Percentiles rank a stretch among this genome's conserved stretches.
These are phyloP conservation scores for Ogataea henricii DNA, from an alignment of 805 yeast species.

Conservation along the genomic window DNA sequence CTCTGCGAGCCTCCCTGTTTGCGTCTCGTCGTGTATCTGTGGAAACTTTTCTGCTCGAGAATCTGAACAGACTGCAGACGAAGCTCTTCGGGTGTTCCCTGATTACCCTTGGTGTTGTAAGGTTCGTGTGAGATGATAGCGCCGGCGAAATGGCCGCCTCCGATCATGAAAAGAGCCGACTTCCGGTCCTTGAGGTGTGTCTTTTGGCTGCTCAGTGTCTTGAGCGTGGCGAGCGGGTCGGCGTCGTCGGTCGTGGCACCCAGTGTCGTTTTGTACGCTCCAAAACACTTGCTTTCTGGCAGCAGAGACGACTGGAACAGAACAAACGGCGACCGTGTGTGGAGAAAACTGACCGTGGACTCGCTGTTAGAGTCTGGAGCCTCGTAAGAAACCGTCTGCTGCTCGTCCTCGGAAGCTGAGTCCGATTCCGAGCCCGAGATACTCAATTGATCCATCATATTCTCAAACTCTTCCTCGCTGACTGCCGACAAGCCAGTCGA, in stretches of 20 bases:
- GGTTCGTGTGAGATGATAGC: constrained; percentile 81
- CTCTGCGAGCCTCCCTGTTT: constrained; percentile 98
- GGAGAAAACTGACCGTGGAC: constrained; percentile 50
- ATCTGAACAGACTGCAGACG: constrained; percentile 65
- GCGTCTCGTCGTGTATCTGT: constrained; percentile 92
- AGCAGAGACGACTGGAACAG: constrained; percentile 53
- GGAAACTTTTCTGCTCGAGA: constrained; percentile 81
- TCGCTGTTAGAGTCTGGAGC: constrained; percentile 26
- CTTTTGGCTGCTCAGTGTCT: constrained; percentile 20
- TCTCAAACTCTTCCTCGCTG: constrained; percentile 60
- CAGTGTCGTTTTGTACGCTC: constrained; percentile 67
- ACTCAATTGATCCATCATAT: constrained; percentile 51
- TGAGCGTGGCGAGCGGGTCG: constrained; percentile 54
- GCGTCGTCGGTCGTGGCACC: constrained; percentile 39
- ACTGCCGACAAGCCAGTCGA: constrained; percentile 47
- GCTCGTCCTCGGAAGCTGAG: constrained; percentile 28
- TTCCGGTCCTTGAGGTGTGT: constrained; percentile 33
- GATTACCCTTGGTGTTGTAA: constrained; percentile 56
- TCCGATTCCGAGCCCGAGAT: constrained; percentile 61
- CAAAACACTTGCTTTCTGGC: constrained; percentile 53
- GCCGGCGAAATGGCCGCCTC: constrained; percentile 98
- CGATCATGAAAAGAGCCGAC: constrained; percentile 88
- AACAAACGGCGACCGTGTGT: constrained; percentile 71
- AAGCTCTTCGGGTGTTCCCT: constrained; percentile 48
- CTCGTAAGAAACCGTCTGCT: not conserved